These are phyloP conservation scores for Firmiana major DNA, from an alignment of 345 rosid species.

Conservation along the genomic window DNA sequence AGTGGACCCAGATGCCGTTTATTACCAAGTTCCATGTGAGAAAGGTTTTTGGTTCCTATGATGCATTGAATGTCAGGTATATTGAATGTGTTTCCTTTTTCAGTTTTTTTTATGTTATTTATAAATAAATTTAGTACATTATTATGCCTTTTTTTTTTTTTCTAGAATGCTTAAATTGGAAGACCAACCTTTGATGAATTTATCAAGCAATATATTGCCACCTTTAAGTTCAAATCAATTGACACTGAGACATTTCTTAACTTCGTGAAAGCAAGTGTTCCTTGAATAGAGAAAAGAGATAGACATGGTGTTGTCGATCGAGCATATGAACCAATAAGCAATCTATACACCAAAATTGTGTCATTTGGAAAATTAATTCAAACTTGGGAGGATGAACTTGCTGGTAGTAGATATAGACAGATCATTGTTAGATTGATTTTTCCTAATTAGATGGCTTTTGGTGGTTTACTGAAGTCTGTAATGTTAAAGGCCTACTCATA, in stretches of 20 bases:
- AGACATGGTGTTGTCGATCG: conserved; percentile 74
- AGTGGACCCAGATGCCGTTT: conserved; percentile 74
- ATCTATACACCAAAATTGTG: conserved; percentile 62
- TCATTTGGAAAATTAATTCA: conserved; percentile 76
- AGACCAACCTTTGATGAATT: conserved; percentile 86
- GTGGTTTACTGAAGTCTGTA: neutral
- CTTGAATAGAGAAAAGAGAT: conserved; percentile 80
- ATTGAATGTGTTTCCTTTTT: conserved; percentile 8
- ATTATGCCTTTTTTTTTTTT: conserved; percentile 3
- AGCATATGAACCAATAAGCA: conserved; percentile 78
- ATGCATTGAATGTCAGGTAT: conserved; percentile 87
- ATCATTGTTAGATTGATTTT: neutral
- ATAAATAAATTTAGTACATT: neutral
- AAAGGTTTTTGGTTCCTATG: conserved; percentile 88
- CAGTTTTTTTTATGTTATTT: neutral
- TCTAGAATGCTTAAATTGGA: conserved; percentile 52
- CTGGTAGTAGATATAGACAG: neutral
- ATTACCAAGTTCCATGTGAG: conserved; percentile 84
- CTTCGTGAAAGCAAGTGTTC: conserved; percentile 69
- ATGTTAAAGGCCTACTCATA: neutral
- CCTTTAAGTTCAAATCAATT: conserved; percentile 91
- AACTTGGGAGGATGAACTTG: conserved; percentile 82
- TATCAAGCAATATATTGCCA: conserved; percentile 77
- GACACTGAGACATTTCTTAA: conserved; percentile 71
- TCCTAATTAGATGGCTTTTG: neutral